Conservation (phyloP, 2,329 filamentous ascomycete species). For the Fusarium equiseti region DNA sequence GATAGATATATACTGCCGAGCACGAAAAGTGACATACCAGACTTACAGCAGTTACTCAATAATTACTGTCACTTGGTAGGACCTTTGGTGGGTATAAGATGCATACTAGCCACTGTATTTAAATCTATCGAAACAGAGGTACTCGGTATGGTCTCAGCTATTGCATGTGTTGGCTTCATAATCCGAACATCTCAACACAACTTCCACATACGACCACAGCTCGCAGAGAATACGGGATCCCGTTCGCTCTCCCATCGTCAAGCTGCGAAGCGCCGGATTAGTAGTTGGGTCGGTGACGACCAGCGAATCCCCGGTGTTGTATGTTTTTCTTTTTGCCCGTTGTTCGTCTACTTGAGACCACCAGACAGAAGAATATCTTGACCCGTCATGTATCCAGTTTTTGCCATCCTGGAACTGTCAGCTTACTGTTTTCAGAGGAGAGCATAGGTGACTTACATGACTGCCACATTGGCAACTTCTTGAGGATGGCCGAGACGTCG, state of each 20-base stretch:
- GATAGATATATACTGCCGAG: too few species aligned
- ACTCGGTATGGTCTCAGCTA: too few species aligned
- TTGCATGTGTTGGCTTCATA: too few species aligned
- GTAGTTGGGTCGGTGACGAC: too few species aligned
- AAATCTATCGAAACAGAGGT: too few species aligned
- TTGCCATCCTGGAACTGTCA: constrained; percentile 25
- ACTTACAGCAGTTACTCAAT: too few species aligned
- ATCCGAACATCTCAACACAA: too few species aligned
- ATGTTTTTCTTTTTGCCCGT: not conserved
- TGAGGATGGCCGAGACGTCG: constrained; percentile 51
- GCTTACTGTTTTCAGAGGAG: fast-evolving
- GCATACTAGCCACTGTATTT: too few species aligned
- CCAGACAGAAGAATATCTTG: constrained; percentile 31
- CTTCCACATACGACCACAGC: constrained; percentile 18
- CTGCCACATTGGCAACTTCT: constrained; percentile 53
- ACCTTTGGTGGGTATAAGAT: too few species aligned
- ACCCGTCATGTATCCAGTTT: constrained; percentile 31
- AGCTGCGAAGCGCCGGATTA: constrained; percentile 10
- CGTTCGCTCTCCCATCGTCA: constrained; percentile 22
- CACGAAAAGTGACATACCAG: too few species aligned
- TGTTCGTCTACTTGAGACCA: constrained; percentile 20
- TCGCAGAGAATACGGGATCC: constrained; percentile 24
- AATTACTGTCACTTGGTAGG: too few species aligned
- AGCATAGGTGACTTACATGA: constrained; percentile 46
- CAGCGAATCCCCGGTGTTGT: not conserved